Base-by-base conservation (phyloP, 306 rosid genomes). In the Mucuna pruriens region DNA sequence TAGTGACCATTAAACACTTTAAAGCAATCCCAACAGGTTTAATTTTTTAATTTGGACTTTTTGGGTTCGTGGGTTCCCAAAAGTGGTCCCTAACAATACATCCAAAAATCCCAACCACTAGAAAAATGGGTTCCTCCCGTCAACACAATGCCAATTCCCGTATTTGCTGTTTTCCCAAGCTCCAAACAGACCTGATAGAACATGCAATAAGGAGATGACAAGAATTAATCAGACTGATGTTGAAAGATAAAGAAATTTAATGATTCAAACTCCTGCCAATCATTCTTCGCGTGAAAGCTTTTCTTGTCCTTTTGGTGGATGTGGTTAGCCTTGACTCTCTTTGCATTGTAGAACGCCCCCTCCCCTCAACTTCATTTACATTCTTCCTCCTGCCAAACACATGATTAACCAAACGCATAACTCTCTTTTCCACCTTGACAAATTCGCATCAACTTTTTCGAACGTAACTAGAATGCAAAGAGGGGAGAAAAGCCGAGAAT, bases 81-180 rank as follows among this genome's bases (percentile, higher is more conserved):
- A 79, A 54, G 94, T 80, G 86, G 89, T 84, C 90, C 91, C 89
- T 57, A 22, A 46, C 79, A 90, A 81, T 87, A 81, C 88, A 68
- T 88, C 96, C 96, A 89, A 90, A 90, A 83, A 70, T 76, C 84
- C 84, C 94, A 89, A 91, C 92, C 82, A 82, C 89, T 85, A 36
- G 75, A 54, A 71, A 78, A 79, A 78, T 17, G 80, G 82, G 74
- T 34, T 77, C 54, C 54, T 55, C 83, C 78, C 64, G 19, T 77
- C 51, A 84, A 87, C 80, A 82, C 85, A 86, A 88, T 82, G 81
- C 91, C 87, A 81, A 73, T 84, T 82, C 85, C 72, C 44, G 80
- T 80, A 83, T 85, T 91, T 87, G 88, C 80, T 71, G 78, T 86
- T 88, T 80, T 85, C 89, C 89, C 60, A 84, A 83, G 67, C 82